Base-by-base conservation (phyloP, 345 rosid genomes). In the Cardamine chenopodiifolia region DNA sequence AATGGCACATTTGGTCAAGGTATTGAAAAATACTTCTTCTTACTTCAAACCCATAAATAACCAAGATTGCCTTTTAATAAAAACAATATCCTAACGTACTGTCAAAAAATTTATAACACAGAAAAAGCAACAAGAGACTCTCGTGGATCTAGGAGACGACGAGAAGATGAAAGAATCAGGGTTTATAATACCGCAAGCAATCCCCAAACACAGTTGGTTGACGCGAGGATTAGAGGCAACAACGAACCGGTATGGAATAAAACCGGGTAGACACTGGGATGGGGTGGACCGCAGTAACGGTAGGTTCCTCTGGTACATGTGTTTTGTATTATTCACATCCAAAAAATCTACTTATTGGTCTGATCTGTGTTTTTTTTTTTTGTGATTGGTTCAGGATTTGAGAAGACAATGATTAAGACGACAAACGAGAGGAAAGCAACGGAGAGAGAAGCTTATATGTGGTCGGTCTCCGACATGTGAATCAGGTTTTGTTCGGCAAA, bases 201-300 rank as follows among this genome's bases (percentile, higher is more conserved):
- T 86, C 44, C 99, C 98, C 8, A 82, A 66, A 68, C 96, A 90
- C 71, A 90, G 97, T 83, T 95, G 97, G 98, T 35, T 92, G 40
- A 85, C 82, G 70, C 84, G 99, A 84, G 86, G 93, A 22, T 54
- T 89, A 54, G 92, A 89, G 28, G 90, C 96, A 47, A 90, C 96
- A 53, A 82, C 94, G 11, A 95, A 95, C 76, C 84, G 91, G 49
- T 92, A 95, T 66, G 93, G 96, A 35, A 90, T 95, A 54, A 86
- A 73, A 81, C 97, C 99, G 3, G 99, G 99, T 76, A 86, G 98
- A 71, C 99, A 92, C 55, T 95, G 99, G 99, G 99, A 95, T 82
- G 98, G 98, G 4, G 93, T 95, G 5, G 96, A 92, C 72, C 96
- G 96, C 45, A 95, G 99, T 68, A 92, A 50, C 58, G 97, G 98